Evolutionary conservation across 2,329 filamentous ascomycete species (phyloP).

Genomic region (Seiridium cupressi): DNA sequence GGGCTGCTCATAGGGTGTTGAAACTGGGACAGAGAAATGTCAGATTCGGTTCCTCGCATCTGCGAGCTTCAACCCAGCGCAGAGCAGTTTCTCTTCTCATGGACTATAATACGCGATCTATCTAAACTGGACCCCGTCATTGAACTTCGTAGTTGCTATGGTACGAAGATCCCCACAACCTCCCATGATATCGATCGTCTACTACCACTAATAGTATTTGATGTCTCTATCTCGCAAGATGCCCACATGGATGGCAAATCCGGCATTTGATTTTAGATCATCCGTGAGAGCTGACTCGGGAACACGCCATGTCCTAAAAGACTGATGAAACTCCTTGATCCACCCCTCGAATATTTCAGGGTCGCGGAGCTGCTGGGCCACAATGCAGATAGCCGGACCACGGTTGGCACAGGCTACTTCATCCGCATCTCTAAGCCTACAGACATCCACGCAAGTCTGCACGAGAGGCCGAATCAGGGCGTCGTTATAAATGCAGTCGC

Average conservation of each 20-base stretch:
- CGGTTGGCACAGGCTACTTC: constrained; percentile 8
- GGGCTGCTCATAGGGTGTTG: too few species aligned
- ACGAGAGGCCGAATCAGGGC: constrained; percentile 78
- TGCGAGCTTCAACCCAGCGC: too few species aligned
- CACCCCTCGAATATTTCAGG: constrained; percentile 83
- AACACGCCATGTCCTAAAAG: constrained; percentile 76
- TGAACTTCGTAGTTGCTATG: too few species aligned
- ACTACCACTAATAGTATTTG: background rate
- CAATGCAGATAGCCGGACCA: constrained; percentile 67
- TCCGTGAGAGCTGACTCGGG: constrained; percentile 60
- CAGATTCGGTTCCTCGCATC: too few species aligned
- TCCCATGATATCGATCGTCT: background rate
- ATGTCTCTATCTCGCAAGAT: constrained; percentile 46
- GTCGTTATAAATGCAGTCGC: constrained; percentile 96
- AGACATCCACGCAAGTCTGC: constrained; percentile 75
- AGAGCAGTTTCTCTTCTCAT: background rate
- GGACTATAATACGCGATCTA: background rate
- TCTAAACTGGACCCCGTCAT: background rate
- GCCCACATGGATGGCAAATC: constrained; percentile 82
- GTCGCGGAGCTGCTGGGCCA: constrained; percentile 86
- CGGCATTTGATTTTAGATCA: constrained; percentile 61
- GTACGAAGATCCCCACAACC: background rate
- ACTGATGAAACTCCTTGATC: constrained; percentile 64
- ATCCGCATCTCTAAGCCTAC: constrained; percentile 48
- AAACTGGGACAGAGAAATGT: too few species aligned